Conservation (phyloP, 2,329 filamentous ascomycete species). For the Colletotrichum filicis region DNA sequence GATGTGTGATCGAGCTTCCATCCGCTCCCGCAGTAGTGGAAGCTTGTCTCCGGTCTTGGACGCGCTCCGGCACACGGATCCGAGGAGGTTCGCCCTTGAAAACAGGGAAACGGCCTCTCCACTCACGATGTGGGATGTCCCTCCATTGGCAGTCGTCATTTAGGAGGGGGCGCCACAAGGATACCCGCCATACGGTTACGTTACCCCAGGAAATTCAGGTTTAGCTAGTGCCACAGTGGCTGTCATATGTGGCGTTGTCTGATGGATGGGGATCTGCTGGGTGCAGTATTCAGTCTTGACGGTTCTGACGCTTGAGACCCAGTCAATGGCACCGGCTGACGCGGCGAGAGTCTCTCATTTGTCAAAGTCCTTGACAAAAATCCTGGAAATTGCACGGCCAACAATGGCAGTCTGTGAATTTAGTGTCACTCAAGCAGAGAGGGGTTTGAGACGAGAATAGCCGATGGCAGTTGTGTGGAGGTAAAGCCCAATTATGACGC, state of each 20-base stretch:
- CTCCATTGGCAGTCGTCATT: constrained; percentile 34
- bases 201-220: constrained; percentile 19
- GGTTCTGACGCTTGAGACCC: not conserved
- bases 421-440: not conserved
- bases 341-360: constrained; percentile 3
- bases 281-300: not conserved
- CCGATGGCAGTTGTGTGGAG: not conserved
- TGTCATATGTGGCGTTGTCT: constrained; percentile 23
- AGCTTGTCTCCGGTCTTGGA: constrained; percentile 14
- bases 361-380: not conserved
- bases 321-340: constrained; percentile 13
- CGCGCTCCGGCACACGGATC: constrained; percentile 31
- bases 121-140: not conserved
- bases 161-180: not conserved
- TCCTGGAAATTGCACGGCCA: not conserved
- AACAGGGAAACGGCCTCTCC: constrained; percentile 32
- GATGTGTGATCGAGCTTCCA: not conserved
- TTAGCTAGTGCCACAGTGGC: constrained; percentile 12
- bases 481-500: not conserved
- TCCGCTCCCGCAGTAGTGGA: constrained; percentile 12
- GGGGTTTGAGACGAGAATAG: not conserved
- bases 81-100: constrained; percentile 26
- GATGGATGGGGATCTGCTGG: not conserved
- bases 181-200: constrained; percentile 24
- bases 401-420: not conserved